Conservation (phyloP, 768 basidiomycete species). For the Xerocomus potaroensis region DNA sequence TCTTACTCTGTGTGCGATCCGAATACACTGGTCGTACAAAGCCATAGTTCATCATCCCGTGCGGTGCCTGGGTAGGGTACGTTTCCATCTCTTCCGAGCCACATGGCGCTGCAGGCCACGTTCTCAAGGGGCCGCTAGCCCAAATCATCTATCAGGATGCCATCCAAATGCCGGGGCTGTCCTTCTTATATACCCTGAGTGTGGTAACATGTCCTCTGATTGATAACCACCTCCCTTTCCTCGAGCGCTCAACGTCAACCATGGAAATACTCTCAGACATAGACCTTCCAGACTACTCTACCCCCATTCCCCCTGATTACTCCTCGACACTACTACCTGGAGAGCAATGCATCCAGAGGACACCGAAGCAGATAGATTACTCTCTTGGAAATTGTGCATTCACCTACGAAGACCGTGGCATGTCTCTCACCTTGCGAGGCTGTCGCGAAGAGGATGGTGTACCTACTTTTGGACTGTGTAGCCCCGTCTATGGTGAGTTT, state of each 20-base stretch:
- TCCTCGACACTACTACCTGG: slow-evolving; percentile 49
- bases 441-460: slow-evolving; percentile 30
- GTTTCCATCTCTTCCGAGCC: slow-evolving; percentile 15
- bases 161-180: slow-evolving; percentile 8
- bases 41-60: background rate
- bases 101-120: slow-evolving; percentile 9
- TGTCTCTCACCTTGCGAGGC: slow-evolving; percentile 28
- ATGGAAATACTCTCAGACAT: slow-evolving; percentile 13
- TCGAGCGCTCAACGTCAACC: background rate
- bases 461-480: slow-evolving; percentile 29
- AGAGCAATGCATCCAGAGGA: slow-evolving; percentile 51
- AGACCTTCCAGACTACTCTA: slow-evolving; percentile 49
- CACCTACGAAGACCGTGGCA: slow-evolving; percentile 28
- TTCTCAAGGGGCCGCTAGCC: background rate
- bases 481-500: slow-evolving; percentile 29
- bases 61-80: slow-evolving; percentile 3
- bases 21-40: background rate
- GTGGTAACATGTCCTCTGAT: background rate
- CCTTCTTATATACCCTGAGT: slow-evolving; percentile 19
- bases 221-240: slow-evolving; percentile 2
- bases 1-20: too few relatives aligned
- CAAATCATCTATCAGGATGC: slow-evolving; percentile 6
- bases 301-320: slow-evolving; percentile 54
- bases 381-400: slow-evolving; percentile 22
- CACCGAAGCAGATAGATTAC: slow-evolving; percentile 25